A percentile compares a stretch with the other conserved stretches of the same genome.
These are phyloP conservation scores for Oenanthe sinensis DNA, from an alignment of 129 eudicot genomes.

Conservation along the genomic window DNA sequence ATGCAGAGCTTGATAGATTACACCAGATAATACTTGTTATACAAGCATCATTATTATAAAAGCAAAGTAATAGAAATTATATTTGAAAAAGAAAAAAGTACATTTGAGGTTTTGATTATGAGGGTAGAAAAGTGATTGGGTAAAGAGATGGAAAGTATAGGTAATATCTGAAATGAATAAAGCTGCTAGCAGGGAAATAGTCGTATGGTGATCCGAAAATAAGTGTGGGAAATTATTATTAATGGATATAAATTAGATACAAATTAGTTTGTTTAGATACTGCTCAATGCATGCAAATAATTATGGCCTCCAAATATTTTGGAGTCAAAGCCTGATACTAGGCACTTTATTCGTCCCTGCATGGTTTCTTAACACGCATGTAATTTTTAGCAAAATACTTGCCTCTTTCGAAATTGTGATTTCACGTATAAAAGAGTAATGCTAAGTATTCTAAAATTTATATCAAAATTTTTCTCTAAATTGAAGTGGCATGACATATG, in stretches of 20 bases:
- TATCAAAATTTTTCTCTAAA: too few species aligned
- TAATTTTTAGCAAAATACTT: too few species aligned
- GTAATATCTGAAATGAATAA: not conserved
- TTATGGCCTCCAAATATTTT: not conserved
- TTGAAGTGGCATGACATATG: too few species aligned
- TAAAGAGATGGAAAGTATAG: too few species aligned
- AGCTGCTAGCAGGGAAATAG: slow-evolving; percentile 13
- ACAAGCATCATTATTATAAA: not conserved
- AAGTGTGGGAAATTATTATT: not conserved
- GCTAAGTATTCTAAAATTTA: too few species aligned
- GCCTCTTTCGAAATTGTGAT: too few species aligned
- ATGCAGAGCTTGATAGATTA: not conserved
- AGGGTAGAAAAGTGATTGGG: not conserved
- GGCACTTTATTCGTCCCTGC: not conserved
- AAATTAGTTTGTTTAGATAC: not conserved
- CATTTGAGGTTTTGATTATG: slow-evolving; percentile 1
- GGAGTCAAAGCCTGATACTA: not conserved
- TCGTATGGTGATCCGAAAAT: slow-evolving; percentile 37
- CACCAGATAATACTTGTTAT: not conserved
- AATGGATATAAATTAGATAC: not conserved
- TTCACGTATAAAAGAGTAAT: too few species aligned
- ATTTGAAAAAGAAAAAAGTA: not conserved
- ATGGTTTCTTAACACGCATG: too few species aligned
- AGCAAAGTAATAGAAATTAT: not conserved
- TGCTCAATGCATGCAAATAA: not conserved